These are phyloP conservation scores for Theobroma cacao DNA, from an alignment of 345 rosid species.

Conservation along the genomic window DNA sequence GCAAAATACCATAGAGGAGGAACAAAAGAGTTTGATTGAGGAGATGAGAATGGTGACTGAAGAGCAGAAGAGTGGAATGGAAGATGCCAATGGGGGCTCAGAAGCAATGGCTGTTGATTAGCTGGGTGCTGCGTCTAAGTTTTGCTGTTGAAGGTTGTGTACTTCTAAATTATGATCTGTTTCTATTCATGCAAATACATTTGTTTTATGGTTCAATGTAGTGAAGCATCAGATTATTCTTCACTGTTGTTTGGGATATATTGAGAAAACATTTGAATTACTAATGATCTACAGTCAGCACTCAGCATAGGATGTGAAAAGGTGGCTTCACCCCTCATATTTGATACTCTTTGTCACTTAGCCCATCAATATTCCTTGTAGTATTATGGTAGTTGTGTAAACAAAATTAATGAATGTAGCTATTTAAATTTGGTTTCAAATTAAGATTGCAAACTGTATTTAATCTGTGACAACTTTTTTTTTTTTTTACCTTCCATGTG, in stretches of 20 bases:
- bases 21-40: constrained; percentile 81
- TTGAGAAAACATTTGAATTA: background rate
- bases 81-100: constrained; percentile 48
- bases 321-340: background rate
- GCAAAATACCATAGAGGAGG: constrained; percentile 87
- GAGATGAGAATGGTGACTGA: constrained; percentile 77
- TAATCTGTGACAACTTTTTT: too few relatives aligned
- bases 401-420: background rate
- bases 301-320: background rate
- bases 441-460: too few relatives aligned
- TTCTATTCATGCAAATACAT: background rate
- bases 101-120: constrained; percentile 67
- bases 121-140: constrained; percentile 7
- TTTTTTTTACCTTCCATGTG: background rate
- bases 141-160: constrained; percentile 10
- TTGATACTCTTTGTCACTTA: background rate
- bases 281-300: background rate
- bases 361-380: background rate
- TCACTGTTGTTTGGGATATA: background rate
- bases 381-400: background rate
- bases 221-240: background rate
- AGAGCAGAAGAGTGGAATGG: constrained; percentile 66
- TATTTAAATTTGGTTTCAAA: background rate
- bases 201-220: background rate
- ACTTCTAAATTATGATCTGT: background rate